Base-by-base conservation (phyloP, 495 filamentous ascomycete species). In the Neurospora discreta region DNA sequence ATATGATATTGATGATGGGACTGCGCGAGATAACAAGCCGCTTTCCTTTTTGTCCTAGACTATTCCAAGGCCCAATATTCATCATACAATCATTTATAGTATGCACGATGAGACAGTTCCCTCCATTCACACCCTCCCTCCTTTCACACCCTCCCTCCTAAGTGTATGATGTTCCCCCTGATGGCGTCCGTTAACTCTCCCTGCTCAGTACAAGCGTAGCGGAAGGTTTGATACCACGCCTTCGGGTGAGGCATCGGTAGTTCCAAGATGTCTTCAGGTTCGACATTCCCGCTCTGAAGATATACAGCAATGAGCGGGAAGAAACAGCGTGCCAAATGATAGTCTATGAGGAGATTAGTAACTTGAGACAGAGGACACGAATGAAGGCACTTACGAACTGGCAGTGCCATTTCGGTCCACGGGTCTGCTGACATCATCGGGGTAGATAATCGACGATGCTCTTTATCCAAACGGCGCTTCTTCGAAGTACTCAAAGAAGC, bases 241-340 rank as follows among this genome's bases (percentile, higher is more conserved):
- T 86, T 81, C 0, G 87, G 87, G 65, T 84, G 81, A 15, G 86
- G 87, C 69, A 89, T 52, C 0, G 87, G 87, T 11, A 89, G 79
- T 68, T 89, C 85, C 42, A 89, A 78, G 2, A 83, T 77, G 71
- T 89, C 87, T 38, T 84, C 82, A 36, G 80, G 81, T 41, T 77
- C 77, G 20, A 89, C 80, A 75, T 84, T 82, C 30, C 83, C 82
- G 2, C 84, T 85, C 39, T 82, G 77, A 52, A 89, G 79, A n/a
- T 89, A 74, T 5, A 83, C 81, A 1, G 82, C 86, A 1, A 89
- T 76, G 2, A 86, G 79, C 8, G 88, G 88, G 6, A 87, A 78
- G 70, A 79, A 80, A 5, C 82, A 80, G 0, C 81, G 79, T 0
- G 85, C 85, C 73, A 88, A 87, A 41, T 81, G 78, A 2, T 84